Evolutionary conservation across 2,329 filamentous ascomycete species (phyloP).

Genomic region (Penicillium brasilianum): DNA sequence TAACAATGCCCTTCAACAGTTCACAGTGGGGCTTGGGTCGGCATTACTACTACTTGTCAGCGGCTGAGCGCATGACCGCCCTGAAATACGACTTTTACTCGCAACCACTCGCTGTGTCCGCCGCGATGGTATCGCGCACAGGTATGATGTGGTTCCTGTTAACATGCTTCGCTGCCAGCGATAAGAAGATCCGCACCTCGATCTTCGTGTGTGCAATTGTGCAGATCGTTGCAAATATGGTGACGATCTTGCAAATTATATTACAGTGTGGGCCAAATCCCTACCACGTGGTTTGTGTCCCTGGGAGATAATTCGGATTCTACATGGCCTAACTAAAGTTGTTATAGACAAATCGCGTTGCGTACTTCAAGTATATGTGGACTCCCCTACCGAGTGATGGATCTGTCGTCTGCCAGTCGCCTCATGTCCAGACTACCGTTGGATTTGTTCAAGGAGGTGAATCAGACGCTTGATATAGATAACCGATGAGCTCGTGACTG

Average conservation of each 20-base stretch:
- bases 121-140: constrained; percentile 42
- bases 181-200: constrained; percentile 35
- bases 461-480: neutral
- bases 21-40: constrained; percentile 39
- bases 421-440: constrained; percentile 39
- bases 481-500: neutral
- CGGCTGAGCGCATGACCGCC: constrained; percentile 30
- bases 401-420: constrained; percentile 42
- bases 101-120: constrained; percentile 36
- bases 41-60: constrained; percentile 39
- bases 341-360: constrained; percentile 41
- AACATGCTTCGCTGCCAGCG: constrained; percentile 40
- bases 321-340: constrained; percentile 20
- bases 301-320: neutral
- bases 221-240: constrained; percentile 40
- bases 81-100: constrained; percentile 34
- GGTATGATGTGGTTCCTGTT: constrained; percentile 47
- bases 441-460: constrained; percentile 46
- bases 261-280: constrained; percentile 44
- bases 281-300: constrained; percentile 32
- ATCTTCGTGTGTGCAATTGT: constrained; percentile 41
- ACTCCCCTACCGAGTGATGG: constrained; percentile 41
- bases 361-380: constrained; percentile 48
- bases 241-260: constrained; percentile 43
- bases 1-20: constrained; percentile 20